These are phyloP conservation scores for Mrakia blollopis DNA, from an alignment of 768 basidiomycete species.

Conservation along the genomic window DNA sequence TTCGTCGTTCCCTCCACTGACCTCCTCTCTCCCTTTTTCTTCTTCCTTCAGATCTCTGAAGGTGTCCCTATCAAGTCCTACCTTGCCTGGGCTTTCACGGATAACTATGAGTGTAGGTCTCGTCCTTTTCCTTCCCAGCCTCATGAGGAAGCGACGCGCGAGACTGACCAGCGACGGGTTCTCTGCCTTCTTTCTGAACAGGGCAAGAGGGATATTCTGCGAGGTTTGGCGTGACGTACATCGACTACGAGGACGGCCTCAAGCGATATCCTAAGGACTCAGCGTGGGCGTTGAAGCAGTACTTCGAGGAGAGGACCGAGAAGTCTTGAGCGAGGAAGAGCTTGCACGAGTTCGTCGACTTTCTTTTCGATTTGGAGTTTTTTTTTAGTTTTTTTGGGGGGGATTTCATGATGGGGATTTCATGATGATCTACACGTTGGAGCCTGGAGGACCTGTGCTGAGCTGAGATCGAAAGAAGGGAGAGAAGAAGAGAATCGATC, in stretches of 20 bases:
- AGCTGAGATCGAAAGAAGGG: neutral
- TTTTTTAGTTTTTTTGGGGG: too few relatives aligned
- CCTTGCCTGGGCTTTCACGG: conserved; percentile 7
- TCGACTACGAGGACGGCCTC: conserved; percentile 60
- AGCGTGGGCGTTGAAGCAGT: conserved; percentile 37
- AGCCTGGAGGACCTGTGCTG: neutral
- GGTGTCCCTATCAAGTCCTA: neutral
- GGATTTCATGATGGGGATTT: too few relatives aligned
- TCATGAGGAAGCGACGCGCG: neutral
- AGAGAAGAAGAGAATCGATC: too few relatives aligned
- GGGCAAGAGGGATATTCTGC: conserved; percentile 58
- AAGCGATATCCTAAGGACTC: conserved; percentile 62
- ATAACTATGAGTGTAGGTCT: neutral
- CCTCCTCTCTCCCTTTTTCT: neutral
- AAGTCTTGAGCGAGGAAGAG: neutral
- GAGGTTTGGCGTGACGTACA: conserved; percentile 66
- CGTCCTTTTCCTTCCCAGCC: neutral
- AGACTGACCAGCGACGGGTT: neutral
- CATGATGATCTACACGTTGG: neutral
- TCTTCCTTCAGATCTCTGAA: neutral
- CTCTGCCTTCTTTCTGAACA: neutral
- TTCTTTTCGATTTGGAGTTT: too few relatives aligned
- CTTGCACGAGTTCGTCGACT: too few relatives aligned
- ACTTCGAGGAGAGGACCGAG: neutral
- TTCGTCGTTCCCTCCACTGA: neutral